Conservation (phyloP, 371 early-diverging fungal genomes). For the Mitosporidium daphniae region DNA sequence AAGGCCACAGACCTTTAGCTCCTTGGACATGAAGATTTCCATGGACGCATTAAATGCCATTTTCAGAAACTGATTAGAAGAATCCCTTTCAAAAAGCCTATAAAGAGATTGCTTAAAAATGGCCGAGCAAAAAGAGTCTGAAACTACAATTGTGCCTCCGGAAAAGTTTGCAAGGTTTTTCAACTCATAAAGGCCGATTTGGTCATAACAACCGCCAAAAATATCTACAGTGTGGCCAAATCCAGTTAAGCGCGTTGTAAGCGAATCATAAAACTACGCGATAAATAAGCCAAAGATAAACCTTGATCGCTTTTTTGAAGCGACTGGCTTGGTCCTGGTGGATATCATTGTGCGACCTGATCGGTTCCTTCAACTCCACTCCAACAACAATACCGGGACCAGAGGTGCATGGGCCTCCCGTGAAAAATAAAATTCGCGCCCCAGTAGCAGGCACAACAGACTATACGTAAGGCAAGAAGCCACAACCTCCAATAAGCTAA, state of each 20-base stretch:
- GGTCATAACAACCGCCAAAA: slow-evolving; percentile 62
- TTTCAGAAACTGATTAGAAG: slow-evolving; percentile 34
- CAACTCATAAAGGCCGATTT: slow-evolving; percentile 88
- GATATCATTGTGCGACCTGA: slow-evolving; percentile 83
- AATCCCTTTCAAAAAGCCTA: slow-evolving; percentile 51
- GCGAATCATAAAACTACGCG: slow-evolving; percentile 41
- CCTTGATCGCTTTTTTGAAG: slow-evolving; percentile 50
- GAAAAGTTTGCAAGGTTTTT: slow-evolving; percentile 55
- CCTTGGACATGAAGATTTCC: slow-evolving; percentile 68
- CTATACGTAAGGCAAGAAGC: slow-evolving; percentile 5
- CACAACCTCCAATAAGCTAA: slow-evolving; percentile 43
- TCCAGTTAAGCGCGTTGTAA: slow-evolving; percentile 47
- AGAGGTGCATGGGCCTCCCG: slow-evolving; percentile 85
- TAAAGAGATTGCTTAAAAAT: slow-evolving; percentile 86
- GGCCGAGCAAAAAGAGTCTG: slow-evolving; percentile 71
- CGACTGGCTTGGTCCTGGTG: slow-evolving; percentile 70
- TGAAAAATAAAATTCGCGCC: slow-evolving; percentile 73
- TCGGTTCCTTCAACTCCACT: slow-evolving; percentile 53
- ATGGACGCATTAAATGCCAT: slow-evolving; percentile 95
- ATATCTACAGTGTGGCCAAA: slow-evolving; percentile 52
- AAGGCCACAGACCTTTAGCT: slow-evolving; percentile 64
- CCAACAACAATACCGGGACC: slow-evolving; percentile 90
- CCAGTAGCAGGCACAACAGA: slow-evolving; percentile 60
- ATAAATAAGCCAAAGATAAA: slow-evolving; percentile 3
- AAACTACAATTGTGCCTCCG: slow-evolving; percentile 71